Conservation (phyloP, 2,329 filamentous ascomycete genomes). For the Trichoderma sp. region DNA sequence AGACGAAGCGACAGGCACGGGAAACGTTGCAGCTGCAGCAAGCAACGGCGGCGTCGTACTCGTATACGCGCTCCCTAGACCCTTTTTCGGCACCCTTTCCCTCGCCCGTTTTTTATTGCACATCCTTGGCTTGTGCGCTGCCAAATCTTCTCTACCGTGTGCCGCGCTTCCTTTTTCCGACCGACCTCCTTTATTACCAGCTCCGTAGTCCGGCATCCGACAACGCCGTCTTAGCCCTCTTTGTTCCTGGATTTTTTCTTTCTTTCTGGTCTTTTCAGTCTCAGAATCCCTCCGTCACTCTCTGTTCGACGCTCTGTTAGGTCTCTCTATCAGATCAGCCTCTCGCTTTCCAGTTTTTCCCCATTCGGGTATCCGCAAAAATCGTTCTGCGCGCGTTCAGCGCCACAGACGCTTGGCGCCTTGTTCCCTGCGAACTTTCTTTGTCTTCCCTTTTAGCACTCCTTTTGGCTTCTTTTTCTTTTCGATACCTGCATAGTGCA, state of each 20-base stretch:
- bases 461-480: constrained; percentile 20
- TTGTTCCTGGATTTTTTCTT: constrained; percentile 17
- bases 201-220: constrained; percentile 20
- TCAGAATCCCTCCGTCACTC: not conserved
- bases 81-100: constrained; percentile 21
- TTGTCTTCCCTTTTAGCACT: not conserved
- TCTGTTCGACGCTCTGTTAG: constrained; percentile 12
- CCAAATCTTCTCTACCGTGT: constrained; percentile 21
- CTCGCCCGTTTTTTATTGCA: constrained; percentile 21
- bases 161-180: constrained; percentile 24
- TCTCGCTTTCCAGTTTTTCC: constrained; percentile 6
- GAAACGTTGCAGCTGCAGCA: not conserved
- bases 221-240: constrained; percentile 19
- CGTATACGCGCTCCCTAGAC: constrained; percentile 22
- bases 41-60: constrained; percentile 9
- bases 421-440: constrained; percentile 6
- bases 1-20: not conserved
- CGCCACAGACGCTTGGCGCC: constrained; percentile 22
- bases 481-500: constrained; percentile 19
- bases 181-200: constrained; percentile 22
- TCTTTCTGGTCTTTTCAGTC: constrained; percentile 9
- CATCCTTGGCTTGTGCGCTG: constrained; percentile 24
- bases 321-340: constrained; percentile 17
- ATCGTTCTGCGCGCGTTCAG: constrained; percentile 12
- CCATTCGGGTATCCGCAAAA: constrained; percentile 13